A percentile compares a stretch with the other conserved stretches of the same genome.
Evolutionary conservation across 495 filamentous ascomycete genomes (phyloP).

Genomic region (Elasticomyces elasticus): DNA sequence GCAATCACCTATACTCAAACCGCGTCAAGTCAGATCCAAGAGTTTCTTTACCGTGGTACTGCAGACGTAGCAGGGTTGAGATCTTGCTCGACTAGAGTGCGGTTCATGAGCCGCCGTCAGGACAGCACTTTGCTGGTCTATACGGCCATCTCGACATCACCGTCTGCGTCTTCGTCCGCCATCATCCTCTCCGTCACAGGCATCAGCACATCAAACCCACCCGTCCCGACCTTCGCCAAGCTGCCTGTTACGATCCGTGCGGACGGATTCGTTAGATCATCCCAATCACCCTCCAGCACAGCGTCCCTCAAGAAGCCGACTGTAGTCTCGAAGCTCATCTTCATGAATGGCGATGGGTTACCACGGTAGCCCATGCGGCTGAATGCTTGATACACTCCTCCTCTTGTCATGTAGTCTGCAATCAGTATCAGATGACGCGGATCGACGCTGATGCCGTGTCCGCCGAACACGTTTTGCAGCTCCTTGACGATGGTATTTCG

Average conservation of each 20-base stretch:
- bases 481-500: slow-evolving; percentile 78
- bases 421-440: slow-evolving; percentile 89
- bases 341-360: slow-evolving; percentile 79
- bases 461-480: slow-evolving; percentile 74
- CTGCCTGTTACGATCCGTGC: slow-evolving; percentile 81
- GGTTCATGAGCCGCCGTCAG: too few relatives aligned
- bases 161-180: slow-evolving; percentile 1
- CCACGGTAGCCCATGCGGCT: slow-evolving; percentile 78
- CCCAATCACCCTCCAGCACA: slow-evolving; percentile 78
- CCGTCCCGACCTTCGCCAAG: slow-evolving; percentile 73
- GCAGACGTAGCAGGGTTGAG: too few relatives aligned
- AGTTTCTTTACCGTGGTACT: too few relatives aligned
- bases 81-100: too few relatives aligned
- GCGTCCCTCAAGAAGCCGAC: slow-evolving; percentile 86
- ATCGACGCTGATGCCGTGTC: slow-evolving; percentile 91
- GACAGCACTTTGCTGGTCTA: not conserved
- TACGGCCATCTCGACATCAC: slow-evolving; percentile 9
- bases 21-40: too few relatives aligned
- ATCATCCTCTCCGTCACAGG: not conserved
- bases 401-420: slow-evolving; percentile 89
- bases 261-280: slow-evolving; percentile 76
- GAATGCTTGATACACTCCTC: slow-evolving; percentile 79
- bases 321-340: slow-evolving; percentile 99
- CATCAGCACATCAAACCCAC: slow-evolving; percentile 73
- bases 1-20: too few relatives aligned